These are phyloP conservation scores for Angomonas deanei DNA, from an alignment of 208 protist species.

Conservation along the genomic window DNA sequence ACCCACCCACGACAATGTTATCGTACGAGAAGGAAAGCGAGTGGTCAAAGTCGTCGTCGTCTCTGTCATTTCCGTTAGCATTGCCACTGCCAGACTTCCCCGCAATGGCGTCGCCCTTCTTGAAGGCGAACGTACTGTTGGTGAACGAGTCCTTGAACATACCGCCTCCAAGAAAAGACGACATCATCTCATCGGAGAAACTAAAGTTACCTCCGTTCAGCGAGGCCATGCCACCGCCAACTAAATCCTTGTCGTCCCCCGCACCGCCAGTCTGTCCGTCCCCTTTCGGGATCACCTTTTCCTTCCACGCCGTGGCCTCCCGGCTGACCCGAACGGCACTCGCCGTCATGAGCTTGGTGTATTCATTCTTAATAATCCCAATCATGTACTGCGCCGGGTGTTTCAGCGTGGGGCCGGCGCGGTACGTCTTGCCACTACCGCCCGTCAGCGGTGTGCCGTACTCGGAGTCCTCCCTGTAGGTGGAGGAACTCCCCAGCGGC, in stretches of 20 bases:
- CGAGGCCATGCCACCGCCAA: background rate
- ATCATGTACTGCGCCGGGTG: slow-evolving; percentile 81
- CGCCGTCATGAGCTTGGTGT: slow-evolving; percentile 42
- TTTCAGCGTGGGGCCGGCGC: background rate
- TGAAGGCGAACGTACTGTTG: background rate
- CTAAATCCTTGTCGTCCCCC: background rate
- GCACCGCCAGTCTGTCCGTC: too few species aligned
- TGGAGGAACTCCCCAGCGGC: background rate
- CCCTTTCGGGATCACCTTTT: background rate
- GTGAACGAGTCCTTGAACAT: slow-evolving; percentile 11
- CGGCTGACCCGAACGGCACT: slow-evolving; percentile 35
- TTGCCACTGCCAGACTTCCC: slow-evolving; percentile 2
- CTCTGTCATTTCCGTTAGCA: background rate
- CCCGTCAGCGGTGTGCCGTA: background rate
- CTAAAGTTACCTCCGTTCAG: background rate
- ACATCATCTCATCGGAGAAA: background rate
- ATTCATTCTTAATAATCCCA: slow-evolving; percentile 46
- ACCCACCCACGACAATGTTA: slow-evolving; percentile 17
- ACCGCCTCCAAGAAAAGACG: background rate
- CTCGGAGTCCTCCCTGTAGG: background rate
- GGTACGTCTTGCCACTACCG: background rate
- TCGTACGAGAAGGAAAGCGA: slow-evolving; percentile 10
- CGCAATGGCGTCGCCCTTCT: background rate
- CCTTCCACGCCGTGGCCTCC: slow-evolving; percentile 22
- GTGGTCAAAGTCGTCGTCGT: background rate